Conservation (phyloP, 441 rosid genomes). For the Sinapis alba region DNA sequence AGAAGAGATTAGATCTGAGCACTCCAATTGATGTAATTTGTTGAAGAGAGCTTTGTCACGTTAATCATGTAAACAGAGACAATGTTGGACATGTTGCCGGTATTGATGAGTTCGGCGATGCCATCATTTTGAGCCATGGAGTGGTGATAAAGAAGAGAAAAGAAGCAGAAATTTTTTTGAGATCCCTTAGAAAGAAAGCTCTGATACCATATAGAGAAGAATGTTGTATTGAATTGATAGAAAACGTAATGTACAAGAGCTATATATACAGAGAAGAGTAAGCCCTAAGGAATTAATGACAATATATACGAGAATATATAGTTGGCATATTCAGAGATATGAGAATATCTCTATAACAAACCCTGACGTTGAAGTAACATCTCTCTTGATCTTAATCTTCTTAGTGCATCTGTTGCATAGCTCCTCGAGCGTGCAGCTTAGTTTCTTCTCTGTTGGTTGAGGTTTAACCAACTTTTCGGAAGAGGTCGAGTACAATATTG, state of each 20-base stretch:
- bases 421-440: constrained; percentile 87
- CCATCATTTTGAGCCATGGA: too few species aligned
- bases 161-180: too few species aligned
- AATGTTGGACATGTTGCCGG: too few species aligned
- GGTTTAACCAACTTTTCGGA: constrained; percentile 56
- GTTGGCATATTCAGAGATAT: too few species aligned
- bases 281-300: neutral
- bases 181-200: neutral
- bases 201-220: neutral
- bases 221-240: neutral
- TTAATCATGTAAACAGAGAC: too few species aligned
- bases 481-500: constrained; percentile 79
- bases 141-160: too few species aligned
- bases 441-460: constrained; percentile 55
- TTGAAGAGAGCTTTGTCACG: too few species aligned
- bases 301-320: too few species aligned
- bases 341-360: constrained; percentile 30
- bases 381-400: constrained; percentile 77
- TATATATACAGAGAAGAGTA: neutral
- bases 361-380: constrained; percentile 64
- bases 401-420: constrained; percentile 75
- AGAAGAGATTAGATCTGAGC: too few species aligned
- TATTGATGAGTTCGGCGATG: too few species aligned
- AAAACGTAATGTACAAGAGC: neutral
- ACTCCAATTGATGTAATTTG: too few species aligned